Conservation (phyloP, 2,329 filamentous ascomycete species). For the Stagonosporopsis vannaccii region DNA sequence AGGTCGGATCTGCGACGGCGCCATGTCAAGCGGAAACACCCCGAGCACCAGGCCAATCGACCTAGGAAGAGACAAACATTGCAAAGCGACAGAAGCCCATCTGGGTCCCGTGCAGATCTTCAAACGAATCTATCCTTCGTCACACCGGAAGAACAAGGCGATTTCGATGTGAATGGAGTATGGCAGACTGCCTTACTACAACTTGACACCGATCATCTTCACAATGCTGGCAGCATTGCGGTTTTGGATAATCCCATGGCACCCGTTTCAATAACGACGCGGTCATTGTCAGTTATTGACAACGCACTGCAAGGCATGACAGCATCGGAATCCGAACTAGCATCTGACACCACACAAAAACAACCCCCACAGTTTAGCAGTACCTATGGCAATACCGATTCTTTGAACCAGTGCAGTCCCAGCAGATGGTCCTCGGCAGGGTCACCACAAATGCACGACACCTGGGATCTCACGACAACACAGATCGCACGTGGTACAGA, state of each 20-base stretch:
- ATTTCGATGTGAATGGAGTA: not conserved
- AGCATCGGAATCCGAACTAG: not conserved
- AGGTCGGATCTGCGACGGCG: constrained; percentile 29
- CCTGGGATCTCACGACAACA: constrained; percentile 18
- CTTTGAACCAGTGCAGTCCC: constrained; percentile 21
- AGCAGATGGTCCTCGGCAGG: constrained; percentile 13
- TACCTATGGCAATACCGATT: constrained; percentile 2
- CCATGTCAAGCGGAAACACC: constrained; percentile 30
- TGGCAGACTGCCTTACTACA: not conserved
- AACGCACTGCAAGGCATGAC: not conserved
- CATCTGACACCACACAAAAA: not conserved
- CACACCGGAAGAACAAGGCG: constrained; percentile 3
- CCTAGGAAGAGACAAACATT: constrained; percentile 14
- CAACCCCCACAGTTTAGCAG: constrained; percentile 1
- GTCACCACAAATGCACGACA: constrained; percentile 9
- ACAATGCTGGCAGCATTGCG: not conserved
- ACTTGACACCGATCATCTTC: not conserved
- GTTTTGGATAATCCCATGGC: not conserved
- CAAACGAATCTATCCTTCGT: not conserved
- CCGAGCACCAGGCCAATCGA: constrained; percentile 14
- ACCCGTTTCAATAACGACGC: not conserved
- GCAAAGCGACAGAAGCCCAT: not conserved
- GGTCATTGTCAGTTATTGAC: not conserved
- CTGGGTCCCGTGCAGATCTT: not conserved
- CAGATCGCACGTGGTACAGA: constrained; percentile 20